Conservation (phyloP, 192 early-diverging fungal genomes). For the Podila minutissima region DNA sequence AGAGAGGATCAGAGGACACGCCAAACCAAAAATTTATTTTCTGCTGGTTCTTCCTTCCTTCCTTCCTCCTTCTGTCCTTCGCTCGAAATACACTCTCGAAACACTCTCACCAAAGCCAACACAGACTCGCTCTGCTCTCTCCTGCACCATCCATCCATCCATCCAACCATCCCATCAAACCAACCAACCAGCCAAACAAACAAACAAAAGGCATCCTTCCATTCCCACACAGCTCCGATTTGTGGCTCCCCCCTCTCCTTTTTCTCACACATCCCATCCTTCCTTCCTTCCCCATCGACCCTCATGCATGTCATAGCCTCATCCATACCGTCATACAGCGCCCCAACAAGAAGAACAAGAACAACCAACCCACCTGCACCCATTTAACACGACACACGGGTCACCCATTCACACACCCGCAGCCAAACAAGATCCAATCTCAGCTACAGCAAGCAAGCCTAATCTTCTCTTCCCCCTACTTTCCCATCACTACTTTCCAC, state of each 20-base stretch:
- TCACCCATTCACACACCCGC: neutral
- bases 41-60: neutral
- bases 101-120: neutral
- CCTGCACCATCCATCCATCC: neutral
- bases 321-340: neutral
- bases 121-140: too few relatives aligned
- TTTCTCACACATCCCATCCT: neutral
- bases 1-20: too few relatives aligned
- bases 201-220: too few relatives aligned
- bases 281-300: neutral
- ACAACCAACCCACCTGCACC: neutral
- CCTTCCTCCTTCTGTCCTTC: neutral
- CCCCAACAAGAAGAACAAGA: neutral
- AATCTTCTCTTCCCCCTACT: neutral
- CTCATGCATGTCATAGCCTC: neutral
- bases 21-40: neutral
- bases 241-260: neutral
- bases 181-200: too few relatives aligned
- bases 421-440: too few relatives aligned
- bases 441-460: too few relatives aligned
- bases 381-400: too few relatives aligned
- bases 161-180: neutral
- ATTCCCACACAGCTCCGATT: neutral
- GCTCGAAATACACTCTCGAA: neutral
- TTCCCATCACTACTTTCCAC: conserved; percentile 1